Conservation (phyloP, 1,139 yeast genomes). For the Candida sp. region DNA sequence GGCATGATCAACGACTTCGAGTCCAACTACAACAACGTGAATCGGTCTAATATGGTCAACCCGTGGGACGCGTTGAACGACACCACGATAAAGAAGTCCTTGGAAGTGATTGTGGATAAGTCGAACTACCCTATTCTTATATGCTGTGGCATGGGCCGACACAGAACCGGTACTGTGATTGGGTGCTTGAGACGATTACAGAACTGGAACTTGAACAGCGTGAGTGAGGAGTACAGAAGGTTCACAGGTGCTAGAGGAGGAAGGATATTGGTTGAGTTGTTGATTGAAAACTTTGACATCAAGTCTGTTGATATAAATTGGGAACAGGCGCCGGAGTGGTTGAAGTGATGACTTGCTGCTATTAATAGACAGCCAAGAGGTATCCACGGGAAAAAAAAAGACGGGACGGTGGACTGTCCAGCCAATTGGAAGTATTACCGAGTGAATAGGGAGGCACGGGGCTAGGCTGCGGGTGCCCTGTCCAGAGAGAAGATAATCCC, state of each 20-base stretch:
- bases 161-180: slow-evolving; percentile 93
- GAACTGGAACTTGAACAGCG: slow-evolving; percentile 96
- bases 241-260: slow-evolving; percentile 96
- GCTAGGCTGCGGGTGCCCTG: too few relatives aligned
- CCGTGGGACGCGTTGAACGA: slow-evolving; percentile 99
- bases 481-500: too few relatives aligned
- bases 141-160: slow-evolving; percentile 98
- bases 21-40: slow-evolving; percentile 19
- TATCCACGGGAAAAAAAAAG: too few relatives aligned
- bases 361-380: too few relatives aligned
- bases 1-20: slow-evolving; percentile 64
- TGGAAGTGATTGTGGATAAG: slow-evolving; percentile 72
- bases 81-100: slow-evolving; percentile 75
- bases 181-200: slow-evolving; percentile 92
- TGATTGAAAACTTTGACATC: slow-evolving; percentile 84
- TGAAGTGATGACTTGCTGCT: slow-evolving; percentile 2
- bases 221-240: slow-evolving; percentile 91
- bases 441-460: too few relatives aligned
- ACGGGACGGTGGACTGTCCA: too few relatives aligned
- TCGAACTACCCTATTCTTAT: slow-evolving; percentile 84
- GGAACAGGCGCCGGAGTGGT: slow-evolving; percentile 18
- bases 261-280: slow-evolving; percentile 84
- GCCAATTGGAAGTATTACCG: too few relatives aligned
- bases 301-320: slow-evolving; percentile 51
- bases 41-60: slow-evolving; percentile 28